These are phyloP conservation scores for Plantago ovata DNA, from an alignment of 257 asterid species.

Conservation along the genomic window DNA sequence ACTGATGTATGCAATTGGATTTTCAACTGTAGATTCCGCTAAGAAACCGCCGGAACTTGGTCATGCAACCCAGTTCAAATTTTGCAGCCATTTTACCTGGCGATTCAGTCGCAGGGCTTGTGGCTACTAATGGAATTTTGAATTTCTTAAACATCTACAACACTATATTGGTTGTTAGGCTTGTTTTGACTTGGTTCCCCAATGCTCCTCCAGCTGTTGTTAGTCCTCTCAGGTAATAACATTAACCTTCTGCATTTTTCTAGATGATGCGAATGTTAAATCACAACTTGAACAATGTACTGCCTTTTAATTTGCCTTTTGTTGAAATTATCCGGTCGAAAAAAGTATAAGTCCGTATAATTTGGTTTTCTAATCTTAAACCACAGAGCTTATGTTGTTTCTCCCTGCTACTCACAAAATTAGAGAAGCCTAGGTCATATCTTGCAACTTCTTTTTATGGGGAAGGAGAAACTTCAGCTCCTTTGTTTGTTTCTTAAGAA, in stretches of 20 bases:
- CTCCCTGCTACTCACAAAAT: too few relatives aligned
- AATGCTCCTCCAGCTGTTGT: conserved; percentile 83
- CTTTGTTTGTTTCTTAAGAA: neutral
- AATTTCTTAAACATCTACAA: conserved; percentile 83
- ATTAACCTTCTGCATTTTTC: neutral
- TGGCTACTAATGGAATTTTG: conserved; percentile 65
- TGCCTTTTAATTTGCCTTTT: too few relatives aligned
- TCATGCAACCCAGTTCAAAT: conserved; percentile 30
- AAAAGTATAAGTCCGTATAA: neutral
- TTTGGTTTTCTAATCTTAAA: neutral
- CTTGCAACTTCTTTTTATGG: neutral
- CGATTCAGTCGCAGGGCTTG: conserved; percentile 77
- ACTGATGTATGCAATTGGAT: conserved; percentile 6
- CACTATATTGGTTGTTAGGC: conserved; percentile 68
- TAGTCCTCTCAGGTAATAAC: conserved; percentile 71
- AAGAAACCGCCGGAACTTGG: conserved; percentile 31
- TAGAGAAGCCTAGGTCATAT: too few relatives aligned
- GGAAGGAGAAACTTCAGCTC: neutral
- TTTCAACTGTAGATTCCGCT: conserved; percentile 40
- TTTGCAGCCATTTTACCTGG: conserved; percentile 90
- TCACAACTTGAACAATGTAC: too few relatives aligned
- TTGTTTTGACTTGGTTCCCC: conserved; percentile 94
- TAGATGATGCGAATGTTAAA: neutral
- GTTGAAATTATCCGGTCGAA: too few relatives aligned
- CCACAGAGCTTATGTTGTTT: too few relatives aligned